phyloP scores from a whole-genome alignment of 208 protist genomes.

The Leptomonas seymouri region DNA sequence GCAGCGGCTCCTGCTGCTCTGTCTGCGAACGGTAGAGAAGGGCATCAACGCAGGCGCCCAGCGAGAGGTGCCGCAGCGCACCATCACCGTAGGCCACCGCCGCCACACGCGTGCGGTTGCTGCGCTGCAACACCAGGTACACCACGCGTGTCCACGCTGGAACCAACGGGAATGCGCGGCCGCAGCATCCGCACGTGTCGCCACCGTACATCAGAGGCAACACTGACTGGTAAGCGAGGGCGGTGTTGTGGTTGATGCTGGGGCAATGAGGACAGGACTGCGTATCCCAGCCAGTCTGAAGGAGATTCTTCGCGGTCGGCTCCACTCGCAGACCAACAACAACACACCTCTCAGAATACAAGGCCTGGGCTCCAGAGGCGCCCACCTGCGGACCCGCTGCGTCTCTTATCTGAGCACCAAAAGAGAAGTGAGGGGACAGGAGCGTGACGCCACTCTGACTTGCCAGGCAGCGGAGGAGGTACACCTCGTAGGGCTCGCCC shows the following conservation, averaged over 20 bases:
- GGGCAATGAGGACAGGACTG: slow-evolving; percentile 33
- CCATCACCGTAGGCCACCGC: slow-evolving; percentile 61
- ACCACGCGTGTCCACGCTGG: slow-evolving; percentile 33
- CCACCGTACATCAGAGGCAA: slow-evolving; percentile 41
- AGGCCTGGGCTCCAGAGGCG: background rate
- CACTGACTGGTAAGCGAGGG: background rate
- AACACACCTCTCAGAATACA: slow-evolving; percentile 37
- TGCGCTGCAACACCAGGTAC: slow-evolving; percentile 41
- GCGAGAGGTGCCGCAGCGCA: slow-evolving; percentile 32
- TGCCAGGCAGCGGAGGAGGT: slow-evolving; percentile 72
- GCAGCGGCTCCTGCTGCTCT: slow-evolving; percentile 38
- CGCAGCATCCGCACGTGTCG: slow-evolving; percentile 25
- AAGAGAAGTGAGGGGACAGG: slow-evolving; percentile 21
- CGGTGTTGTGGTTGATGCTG: background rate
- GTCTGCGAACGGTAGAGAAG: slow-evolving; percentile 50
- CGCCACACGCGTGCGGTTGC: slow-evolving; percentile 33
- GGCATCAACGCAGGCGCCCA: slow-evolving; percentile 38
- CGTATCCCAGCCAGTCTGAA: slow-evolving; percentile 62
- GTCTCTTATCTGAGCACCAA: background rate
- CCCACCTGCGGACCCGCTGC: background rate
- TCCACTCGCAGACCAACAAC: slow-evolving; percentile 55
- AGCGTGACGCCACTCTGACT: slow-evolving; percentile 23
- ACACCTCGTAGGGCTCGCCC: slow-evolving; percentile 62
- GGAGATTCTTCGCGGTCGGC: slow-evolving; percentile 38
- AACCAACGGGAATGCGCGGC: slow-evolving; percentile 25